phyloP scores from a whole-genome alignment of 192 early-diverging fungal genomes.

The Podila verticillata region DNA sequence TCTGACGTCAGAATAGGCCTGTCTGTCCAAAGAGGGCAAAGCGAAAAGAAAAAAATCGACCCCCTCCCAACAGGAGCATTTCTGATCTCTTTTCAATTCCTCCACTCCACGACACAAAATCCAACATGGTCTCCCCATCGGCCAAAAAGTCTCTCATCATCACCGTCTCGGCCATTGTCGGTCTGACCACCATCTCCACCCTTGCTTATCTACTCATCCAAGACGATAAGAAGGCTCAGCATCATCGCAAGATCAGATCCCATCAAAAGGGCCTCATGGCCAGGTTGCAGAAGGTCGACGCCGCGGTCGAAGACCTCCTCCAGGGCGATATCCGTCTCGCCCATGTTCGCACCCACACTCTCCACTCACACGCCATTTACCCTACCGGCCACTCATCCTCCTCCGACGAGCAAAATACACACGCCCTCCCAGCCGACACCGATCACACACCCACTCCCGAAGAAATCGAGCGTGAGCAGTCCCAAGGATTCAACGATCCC shows the following conservation, averaged over 20 bases:
- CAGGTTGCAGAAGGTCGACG: constrained; percentile 21
- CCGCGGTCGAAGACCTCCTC: constrained; percentile 12
- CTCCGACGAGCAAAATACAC: too few relatives aligned
- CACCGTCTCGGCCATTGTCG: constrained; percentile 35
- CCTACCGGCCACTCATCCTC: constrained; percentile 3
- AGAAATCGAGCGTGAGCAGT: constrained; percentile 31
- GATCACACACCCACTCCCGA: constrained; percentile 31
- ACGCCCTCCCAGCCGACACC: background rate
- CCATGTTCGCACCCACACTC: constrained; percentile 31
- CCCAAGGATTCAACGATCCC: constrained; percentile 24
- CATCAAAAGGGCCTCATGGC: constrained; percentile 23
- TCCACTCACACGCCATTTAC: constrained; percentile 23
- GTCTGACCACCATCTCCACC: constrained; percentile 34
- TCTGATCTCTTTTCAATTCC: background rate
- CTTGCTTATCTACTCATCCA: constrained; percentile 45
- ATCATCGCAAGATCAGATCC: constrained; percentile 21
- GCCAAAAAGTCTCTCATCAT: constrained; percentile 41
- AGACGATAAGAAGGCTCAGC: constrained; percentile 44
- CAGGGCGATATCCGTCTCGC: constrained; percentile 34
- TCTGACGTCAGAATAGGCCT: too few relatives aligned
- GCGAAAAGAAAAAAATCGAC: too few relatives aligned
- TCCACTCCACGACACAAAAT: background rate
- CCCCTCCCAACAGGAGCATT: background rate
- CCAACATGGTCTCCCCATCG: constrained; percentile 37
- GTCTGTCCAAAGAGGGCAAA: too few relatives aligned